Evolutionary conservation across 305 asterid genomes (phyloP).

Genomic region (Solanum hybrid): DNA sequence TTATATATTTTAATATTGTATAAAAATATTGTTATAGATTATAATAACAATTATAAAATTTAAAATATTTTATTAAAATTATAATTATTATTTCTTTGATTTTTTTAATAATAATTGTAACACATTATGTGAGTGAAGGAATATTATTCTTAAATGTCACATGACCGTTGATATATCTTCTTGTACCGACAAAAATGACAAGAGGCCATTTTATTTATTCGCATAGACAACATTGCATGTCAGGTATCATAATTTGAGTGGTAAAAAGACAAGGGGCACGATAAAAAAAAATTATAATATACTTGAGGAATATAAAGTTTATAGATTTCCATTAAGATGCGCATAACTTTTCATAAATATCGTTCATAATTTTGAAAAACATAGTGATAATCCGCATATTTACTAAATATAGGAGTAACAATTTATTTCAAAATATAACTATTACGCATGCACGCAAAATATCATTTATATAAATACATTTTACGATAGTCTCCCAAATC

Average conservation of each 20-base stretch:
- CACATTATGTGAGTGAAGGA: not conserved
- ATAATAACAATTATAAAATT: not conserved
- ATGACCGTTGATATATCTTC: not conserved
- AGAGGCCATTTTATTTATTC: not conserved
- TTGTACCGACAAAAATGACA: not conserved
- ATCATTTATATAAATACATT: not conserved
- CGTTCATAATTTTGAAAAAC: not conserved
- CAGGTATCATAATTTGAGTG: not conserved
- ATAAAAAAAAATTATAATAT: not conserved
- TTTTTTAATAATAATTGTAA: not conserved
- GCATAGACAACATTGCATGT: not conserved
- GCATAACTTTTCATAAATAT: not conserved
- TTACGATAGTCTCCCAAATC: not conserved
- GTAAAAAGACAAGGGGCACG: not conserved
- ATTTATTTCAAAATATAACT: not conserved
- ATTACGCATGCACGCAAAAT: too few relatives aligned
- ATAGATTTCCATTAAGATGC: not conserved
- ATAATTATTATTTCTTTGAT: not conserved
- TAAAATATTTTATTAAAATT: not conserved
- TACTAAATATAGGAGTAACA: not conserved
- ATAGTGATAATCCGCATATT: not conserved
- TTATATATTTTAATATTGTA: not conserved
- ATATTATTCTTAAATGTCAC: not conserved
- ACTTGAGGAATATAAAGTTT: not conserved
- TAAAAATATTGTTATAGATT: not conserved